Evolutionary conservation across 768 basidiomycete species (phyloP).

Genomic region (Saitozyma sp.): DNA sequence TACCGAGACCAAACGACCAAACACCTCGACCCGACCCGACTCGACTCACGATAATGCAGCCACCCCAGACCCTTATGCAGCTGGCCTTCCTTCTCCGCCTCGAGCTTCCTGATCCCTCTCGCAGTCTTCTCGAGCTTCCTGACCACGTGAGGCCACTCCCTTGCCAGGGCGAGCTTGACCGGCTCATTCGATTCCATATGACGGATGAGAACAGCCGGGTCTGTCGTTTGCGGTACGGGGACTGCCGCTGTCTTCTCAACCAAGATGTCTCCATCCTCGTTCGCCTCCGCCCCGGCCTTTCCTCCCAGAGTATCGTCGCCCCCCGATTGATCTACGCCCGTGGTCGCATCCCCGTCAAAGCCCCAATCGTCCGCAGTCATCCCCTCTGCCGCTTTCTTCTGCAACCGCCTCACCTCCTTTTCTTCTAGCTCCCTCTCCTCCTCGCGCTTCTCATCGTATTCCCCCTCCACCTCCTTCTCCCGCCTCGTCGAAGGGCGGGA

Average conservation of each 20-base stretch:
- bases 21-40: not conserved
- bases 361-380: conserved; percentile 76
- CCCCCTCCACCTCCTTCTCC: conserved; percentile 52
- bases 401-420: conserved; percentile 77
- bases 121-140: conserved; percentile 46
- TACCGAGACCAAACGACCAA: not conserved
- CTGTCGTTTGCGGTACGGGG: conserved; percentile 30
- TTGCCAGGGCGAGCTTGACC: conserved; percentile 47
- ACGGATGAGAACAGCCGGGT: conserved; percentile 32
- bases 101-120: conserved; percentile 46
- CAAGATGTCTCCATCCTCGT: conserved; percentile 7
- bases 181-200: conserved; percentile 47
- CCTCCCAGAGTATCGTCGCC: not conserved
- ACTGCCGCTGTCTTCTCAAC: conserved; percentile 7
- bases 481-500: conserved; percentile 55
- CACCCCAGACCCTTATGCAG: conserved; percentile 47
- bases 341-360: conserved; percentile 59
- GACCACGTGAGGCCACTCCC: conserved; percentile 51
- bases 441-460: conserved; percentile 82
- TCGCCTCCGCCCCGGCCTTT: not conserved
- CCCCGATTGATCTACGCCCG: not conserved
- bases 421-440: conserved; percentile 86
- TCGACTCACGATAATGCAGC: conserved; percentile 78
- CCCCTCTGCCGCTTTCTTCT: conserved; percentile 69
- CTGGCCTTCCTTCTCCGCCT: conserved; percentile 32